phyloP scores from a whole-genome alignment of 2,329 filamentous ascomycete genomes.

The Aotearoamyces nothofagi region DNA sequence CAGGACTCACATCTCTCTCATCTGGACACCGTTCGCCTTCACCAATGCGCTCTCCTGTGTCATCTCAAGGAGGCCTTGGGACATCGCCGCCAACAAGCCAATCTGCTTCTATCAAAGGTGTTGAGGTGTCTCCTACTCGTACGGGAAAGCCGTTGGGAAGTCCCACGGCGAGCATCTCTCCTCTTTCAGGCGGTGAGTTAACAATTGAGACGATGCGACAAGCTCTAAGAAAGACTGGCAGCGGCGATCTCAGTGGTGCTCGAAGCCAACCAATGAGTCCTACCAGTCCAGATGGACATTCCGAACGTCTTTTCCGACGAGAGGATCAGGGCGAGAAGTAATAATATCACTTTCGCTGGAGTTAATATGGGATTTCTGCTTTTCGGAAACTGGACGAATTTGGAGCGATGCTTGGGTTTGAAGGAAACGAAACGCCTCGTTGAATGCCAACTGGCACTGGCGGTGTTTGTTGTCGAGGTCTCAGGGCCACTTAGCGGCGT shows the following conservation, averaged over 20 bases:
- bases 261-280: slow-evolving; percentile 44
- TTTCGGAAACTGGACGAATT: too few species aligned
- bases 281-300: slow-evolving; percentile 24
- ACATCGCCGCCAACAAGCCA: slow-evolving; percentile 66
- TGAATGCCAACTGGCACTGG: too few species aligned
- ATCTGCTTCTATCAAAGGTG: slow-evolving; percentile 55
- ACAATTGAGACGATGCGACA: slow-evolving; percentile 92
- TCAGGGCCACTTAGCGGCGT: too few species aligned
- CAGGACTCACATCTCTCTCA: slow-evolving; percentile 47
- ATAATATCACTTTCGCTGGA: too few species aligned
- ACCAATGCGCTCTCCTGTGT: slow-evolving; percentile 65
- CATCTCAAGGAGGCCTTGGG: slow-evolving; percentile 47
- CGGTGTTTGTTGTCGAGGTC: too few species aligned
- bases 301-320: slow-evolving; percentile 12
- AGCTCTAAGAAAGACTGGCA: slow-evolving; percentile 71
- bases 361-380: too few species aligned
- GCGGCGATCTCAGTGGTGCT: slow-evolving; percentile 52
- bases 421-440: too few species aligned
- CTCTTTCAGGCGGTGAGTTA: slow-evolving; percentile 48
- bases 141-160: slow-evolving; percentile 44
- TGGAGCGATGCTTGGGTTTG: too few species aligned
- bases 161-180: slow-evolving; percentile 39
- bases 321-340: too few species aligned
- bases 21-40: slow-evolving; percentile 58
- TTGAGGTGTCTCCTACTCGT: slow-evolving; percentile 51